These are phyloP conservation scores for Fusarium annulatum DNA, from an alignment of 2,329 filamentous ascomycete species.

Conservation along the genomic window DNA sequence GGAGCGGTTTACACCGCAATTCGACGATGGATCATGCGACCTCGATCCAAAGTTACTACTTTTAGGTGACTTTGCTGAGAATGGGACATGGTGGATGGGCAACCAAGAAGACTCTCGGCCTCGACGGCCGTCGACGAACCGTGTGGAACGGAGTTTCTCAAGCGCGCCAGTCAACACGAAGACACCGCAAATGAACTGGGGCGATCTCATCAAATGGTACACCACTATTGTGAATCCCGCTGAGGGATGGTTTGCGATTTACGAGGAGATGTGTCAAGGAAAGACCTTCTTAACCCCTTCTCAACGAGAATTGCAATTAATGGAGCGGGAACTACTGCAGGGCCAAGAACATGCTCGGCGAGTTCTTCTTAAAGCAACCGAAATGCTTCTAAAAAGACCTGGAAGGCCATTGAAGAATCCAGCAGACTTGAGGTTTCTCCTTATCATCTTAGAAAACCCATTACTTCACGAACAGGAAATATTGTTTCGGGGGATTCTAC, in stretches of 20 bases:
- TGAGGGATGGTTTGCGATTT: slow-evolving; percentile 70
- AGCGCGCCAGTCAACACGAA: slow-evolving; percentile 35
- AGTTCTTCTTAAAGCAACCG: slow-evolving; percentile 79
- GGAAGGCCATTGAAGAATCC: slow-evolving; percentile 74
- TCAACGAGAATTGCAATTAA: slow-evolving; percentile 53
- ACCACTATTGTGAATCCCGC: slow-evolving; percentile 74
- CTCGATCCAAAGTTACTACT: slow-evolving; percentile 80
- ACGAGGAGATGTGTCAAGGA: slow-evolving; percentile 60
- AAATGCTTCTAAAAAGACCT: slow-evolving; percentile 83
- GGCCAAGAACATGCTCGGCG: slow-evolving; percentile 77
- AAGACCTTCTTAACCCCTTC: slow-evolving; percentile 47
- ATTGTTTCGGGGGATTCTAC: slow-evolving; percentile 55
- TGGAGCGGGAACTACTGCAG: slow-evolving; percentile 60
- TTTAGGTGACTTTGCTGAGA: slow-evolving; percentile 81
- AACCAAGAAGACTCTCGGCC: slow-evolving; percentile 55
- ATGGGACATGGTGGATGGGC: slow-evolving; percentile 85
- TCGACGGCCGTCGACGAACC: slow-evolving; percentile 30
- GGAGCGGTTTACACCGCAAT: slow-evolving; percentile 27
- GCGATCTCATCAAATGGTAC: slow-evolving; percentile 79
- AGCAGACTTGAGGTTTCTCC: slow-evolving; percentile 78
- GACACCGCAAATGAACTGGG: slow-evolving; percentile 81
- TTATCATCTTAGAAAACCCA: slow-evolving; percentile 84
- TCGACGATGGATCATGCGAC: slow-evolving; percentile 53
- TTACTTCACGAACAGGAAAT: slow-evolving; percentile 66
- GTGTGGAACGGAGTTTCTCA: slow-evolving; percentile 30